A percentile compares a stretch with the other conserved stretches of the same genome.
phyloP scores from a whole-genome alignment of 75 land plant species.

The Pseudotsuga menziesii region DNA sequence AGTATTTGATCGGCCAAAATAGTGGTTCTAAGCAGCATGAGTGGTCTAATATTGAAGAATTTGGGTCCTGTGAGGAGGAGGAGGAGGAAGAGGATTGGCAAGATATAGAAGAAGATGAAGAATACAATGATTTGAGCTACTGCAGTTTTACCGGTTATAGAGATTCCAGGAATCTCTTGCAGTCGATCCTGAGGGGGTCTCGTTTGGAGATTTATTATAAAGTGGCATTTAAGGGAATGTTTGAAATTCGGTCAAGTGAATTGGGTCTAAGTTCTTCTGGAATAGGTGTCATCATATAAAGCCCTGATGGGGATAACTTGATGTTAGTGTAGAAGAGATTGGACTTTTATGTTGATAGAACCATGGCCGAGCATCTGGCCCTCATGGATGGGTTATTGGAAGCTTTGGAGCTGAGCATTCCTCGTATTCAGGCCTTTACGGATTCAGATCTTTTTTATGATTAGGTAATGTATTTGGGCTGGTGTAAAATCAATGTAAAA shows the following conservation, averaged over 20 bases:
- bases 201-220: constrained; percentile 13
- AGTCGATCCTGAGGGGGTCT: constrained; percentile 26
- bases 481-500: too few species aligned
- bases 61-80: too few species aligned
- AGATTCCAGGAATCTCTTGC: constrained; percentile 8
- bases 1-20: too few species aligned
- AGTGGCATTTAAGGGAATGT: constrained; percentile 58
- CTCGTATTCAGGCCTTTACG: constrained; percentile 37
- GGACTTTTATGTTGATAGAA: too few species aligned
- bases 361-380: too few species aligned
- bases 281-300: too few species aligned
- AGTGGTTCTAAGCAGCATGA: too few species aligned
- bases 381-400: too few species aligned
- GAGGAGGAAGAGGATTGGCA: constrained; percentile 54
- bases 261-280: constrained; percentile 39
- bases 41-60: too few species aligned
- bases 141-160: neutral
- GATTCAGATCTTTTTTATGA: constrained; percentile 54
- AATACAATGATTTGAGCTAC: neutral
- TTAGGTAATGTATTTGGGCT: too few species aligned
- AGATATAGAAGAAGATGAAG: too few species aligned
- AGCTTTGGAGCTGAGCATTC: constrained; percentile 23
- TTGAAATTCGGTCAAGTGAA: constrained; percentile 21
- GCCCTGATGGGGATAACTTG: constrained; percentile 14
- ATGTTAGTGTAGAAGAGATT: constrained; percentile 55